Conservation (phyloP, 2,329 filamentous ascomycete species). For the Plenodomus lindquistii region DNA sequence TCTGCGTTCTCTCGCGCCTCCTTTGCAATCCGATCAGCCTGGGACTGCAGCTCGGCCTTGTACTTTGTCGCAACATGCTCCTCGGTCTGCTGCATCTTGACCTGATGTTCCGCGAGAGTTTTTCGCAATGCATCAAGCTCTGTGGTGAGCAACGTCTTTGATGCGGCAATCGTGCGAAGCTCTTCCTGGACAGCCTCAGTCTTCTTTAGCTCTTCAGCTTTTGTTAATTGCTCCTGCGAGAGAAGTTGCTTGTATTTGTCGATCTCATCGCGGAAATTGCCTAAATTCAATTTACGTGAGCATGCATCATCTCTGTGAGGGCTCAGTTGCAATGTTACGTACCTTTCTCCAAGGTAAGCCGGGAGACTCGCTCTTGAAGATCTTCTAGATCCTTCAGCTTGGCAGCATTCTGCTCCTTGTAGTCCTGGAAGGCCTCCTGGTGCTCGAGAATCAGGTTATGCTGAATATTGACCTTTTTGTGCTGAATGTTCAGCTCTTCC, state of each 20-base stretch:
- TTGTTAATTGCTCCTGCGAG: conserved; percentile 9
- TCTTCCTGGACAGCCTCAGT: conserved; percentile 19
- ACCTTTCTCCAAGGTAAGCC: conserved; percentile 33
- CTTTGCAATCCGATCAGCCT: conserved; percentile 22
- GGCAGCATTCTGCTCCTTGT: conserved; percentile 19
- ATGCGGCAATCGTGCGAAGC: conserved; percentile 11
- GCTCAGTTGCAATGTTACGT: background rate
- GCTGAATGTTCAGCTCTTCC: conserved; percentile 28
- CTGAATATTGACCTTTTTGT: conserved; percentile 35
- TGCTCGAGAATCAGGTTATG: conserved; percentile 33
- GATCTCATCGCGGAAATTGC: conserved; percentile 30
- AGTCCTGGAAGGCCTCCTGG: conserved; percentile 29
- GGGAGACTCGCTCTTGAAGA: conserved; percentile 29
- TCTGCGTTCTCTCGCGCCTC: conserved; percentile 19
- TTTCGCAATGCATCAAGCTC: conserved; percentile 23
- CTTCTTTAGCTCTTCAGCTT: conserved; percentile 11
- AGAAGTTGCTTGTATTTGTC: conserved; percentile 21
- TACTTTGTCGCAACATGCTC: conserved; percentile 18
- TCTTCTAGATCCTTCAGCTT: conserved; percentile 28
- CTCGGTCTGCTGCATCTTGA: conserved; percentile 18
- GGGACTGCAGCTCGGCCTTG: conserved; percentile 18
- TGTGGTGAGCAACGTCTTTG: conserved; percentile 19
- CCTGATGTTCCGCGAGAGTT: conserved; percentile 12
- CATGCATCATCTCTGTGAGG: background rate
- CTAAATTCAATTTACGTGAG: background rate